phyloP scores from a whole-genome alignment of 257 asterid genomes.

The Salvia miltiorrhiza region DNA sequence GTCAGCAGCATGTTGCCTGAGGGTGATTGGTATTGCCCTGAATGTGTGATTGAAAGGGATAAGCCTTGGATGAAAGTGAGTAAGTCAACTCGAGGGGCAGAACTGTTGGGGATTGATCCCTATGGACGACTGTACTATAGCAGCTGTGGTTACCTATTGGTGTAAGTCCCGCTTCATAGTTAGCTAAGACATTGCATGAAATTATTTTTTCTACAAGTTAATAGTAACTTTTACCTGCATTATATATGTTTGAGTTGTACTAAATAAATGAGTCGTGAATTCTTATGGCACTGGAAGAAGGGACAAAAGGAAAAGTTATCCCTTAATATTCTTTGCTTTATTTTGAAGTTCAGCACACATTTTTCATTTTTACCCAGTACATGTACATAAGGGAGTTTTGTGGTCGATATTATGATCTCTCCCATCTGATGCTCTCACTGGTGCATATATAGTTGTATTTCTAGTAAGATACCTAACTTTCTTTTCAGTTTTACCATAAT shows the following conservation, averaged over 20 bases:
- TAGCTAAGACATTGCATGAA: constrained; percentile 11
- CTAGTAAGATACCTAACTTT: not conserved
- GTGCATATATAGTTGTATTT: not conserved
- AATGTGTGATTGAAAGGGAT: constrained; percentile 69
- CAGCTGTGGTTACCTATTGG: constrained; percentile 86
- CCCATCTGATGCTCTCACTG: not conserved
- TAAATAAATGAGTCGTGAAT: not conserved
- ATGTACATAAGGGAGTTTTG: not conserved
- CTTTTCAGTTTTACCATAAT: not conserved
- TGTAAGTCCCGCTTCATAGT: constrained; percentile 57
- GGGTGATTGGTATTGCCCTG: constrained; percentile 99
- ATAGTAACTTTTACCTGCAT: not conserved
- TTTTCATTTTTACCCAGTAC: too few species aligned
- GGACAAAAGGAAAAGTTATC: not conserved
- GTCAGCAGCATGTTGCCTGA: constrained; percentile 80
- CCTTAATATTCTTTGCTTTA: too few species aligned
- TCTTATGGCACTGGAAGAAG: not conserved
- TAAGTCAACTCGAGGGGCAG: constrained; percentile 73
- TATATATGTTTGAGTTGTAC: too few species aligned
- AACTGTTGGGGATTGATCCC: constrained; percentile 73
- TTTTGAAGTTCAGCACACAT: too few species aligned
- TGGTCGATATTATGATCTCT: not conserved
- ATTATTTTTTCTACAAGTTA: not conserved
- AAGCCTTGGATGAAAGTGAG: constrained; percentile 60
- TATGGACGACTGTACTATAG: constrained; percentile 66